Evolutionary conservation across 2,329 filamentous ascomycete species (phyloP).

Genomic region (Aureobasidium melanogenum): DNA sequence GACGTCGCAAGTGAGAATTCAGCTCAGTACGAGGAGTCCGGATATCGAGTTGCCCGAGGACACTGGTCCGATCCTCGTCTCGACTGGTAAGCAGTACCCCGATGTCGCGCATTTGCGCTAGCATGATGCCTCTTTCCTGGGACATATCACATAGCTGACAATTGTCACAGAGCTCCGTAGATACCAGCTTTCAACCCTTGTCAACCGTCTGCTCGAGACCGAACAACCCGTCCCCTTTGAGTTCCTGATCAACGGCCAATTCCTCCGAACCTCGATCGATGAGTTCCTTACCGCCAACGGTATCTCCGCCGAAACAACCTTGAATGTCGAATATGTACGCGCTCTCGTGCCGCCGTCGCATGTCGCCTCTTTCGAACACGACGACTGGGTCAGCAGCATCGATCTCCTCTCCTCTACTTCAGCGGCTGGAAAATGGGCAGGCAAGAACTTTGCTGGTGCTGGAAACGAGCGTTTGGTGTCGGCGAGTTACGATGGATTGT

Average conservation of each 20-base stretch:
- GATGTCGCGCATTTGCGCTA: neutral
- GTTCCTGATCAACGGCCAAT: conserved; percentile 90
- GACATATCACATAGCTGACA: neutral
- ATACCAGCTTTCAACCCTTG: conserved; percentile 53
- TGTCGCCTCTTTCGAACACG: conserved; percentile 88
- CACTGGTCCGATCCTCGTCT: conserved; percentile 48
- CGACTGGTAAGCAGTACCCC: conserved; percentile 38
- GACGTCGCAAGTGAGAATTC: conserved; percentile 43
- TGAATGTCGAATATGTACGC: conserved; percentile 87
- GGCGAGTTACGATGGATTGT: conserved; percentile 82
- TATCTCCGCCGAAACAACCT: conserved; percentile 76
- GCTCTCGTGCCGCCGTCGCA: conserved; percentile 83
- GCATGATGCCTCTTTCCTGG: neutral
- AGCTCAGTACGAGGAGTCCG: conserved; percentile 43
- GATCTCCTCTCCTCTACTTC: conserved; percentile 68
- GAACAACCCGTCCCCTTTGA: conserved; percentile 71
- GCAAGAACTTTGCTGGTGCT: conserved; percentile 36
- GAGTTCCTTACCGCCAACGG: conserved; percentile 82
- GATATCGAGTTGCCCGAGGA: conserved; percentile 47
- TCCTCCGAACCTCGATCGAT: conserved; percentile 79
- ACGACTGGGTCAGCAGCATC: conserved; percentile 89
- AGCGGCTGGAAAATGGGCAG: conserved; percentile 49
- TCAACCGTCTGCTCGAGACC: conserved; percentile 51
- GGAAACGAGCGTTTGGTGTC: conserved; percentile 72
- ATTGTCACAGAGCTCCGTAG: conserved; percentile 40